Evolutionary conservation across 306 rosid genomes (phyloP), one percentile per base, ranked within the genome.

Genomic region (Gastrolobium villosum): DNA sequence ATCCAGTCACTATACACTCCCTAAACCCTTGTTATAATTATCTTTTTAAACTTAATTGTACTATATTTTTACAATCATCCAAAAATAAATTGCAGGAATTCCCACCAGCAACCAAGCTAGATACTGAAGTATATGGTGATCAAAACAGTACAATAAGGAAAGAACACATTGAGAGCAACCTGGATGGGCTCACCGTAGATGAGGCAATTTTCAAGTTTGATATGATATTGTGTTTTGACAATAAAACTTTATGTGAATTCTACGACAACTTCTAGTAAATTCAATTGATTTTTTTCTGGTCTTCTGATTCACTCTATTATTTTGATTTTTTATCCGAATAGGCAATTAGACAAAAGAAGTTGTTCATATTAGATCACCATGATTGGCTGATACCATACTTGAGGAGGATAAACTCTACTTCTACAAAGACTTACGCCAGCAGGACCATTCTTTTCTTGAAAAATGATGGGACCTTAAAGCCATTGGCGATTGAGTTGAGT

Each of bases 401-500:
- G 81, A 80, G 88, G 65, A 82, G 81, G 60, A 89, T 94, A 79
- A 92, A 92, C 81, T 10, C 82, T 53, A 90, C 93, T 44, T 57
- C 88, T 6, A 82, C 92, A 15, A 88, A 92, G 84, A 71, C 83
- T 6, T 92, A 92, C 43, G 93, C 97, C 6, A 87, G 78, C 45
- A 90, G 99, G 54, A 90, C 97, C 15, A 26, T 94, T 36, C 90
- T 94, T 49, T 83, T 88, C 84, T 48, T 94, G 84, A 75, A 82
- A 79, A 55, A 43, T n/a, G 88, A 94, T 45, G 97, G 87, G n/a
- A 89, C 96, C 26, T 82, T 94, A 84, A 89, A 78, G 82, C 96
- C 98, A 56, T 28, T 94, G 60, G 97, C 83, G 4, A 89, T 94
- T 75, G 98, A 94, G 46, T 63, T 94, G 66, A 92, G 98, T 79